Evolutionary conservation across 352 stramenopile species (phyloP).

Genomic region (Phytophthora cajani): DNA sequence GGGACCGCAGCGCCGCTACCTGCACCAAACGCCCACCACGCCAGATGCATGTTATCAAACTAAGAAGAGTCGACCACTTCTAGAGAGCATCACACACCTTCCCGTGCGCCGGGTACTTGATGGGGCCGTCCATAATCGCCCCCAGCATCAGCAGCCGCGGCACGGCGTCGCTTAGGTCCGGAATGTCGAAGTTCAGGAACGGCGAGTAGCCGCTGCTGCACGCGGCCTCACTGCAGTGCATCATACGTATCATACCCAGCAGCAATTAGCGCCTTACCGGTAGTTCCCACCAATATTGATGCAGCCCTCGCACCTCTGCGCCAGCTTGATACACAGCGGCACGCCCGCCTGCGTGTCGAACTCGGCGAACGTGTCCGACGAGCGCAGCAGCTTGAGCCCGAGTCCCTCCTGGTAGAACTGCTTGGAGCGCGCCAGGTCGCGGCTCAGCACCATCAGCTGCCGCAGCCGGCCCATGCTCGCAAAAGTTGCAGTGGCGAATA

Average conservation of each 20-base stretch:
- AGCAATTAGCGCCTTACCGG: not conserved
- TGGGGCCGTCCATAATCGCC: constrained; percentile 90
- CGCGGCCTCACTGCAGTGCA: constrained; percentile 65
- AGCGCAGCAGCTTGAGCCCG: constrained; percentile 71
- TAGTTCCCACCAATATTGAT: not conserved
- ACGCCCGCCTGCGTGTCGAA: constrained; percentile 72
- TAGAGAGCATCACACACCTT: constrained; percentile 48
- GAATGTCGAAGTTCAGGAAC: constrained; percentile 93
- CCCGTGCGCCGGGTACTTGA: constrained; percentile 93
- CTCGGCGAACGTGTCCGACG: constrained; percentile 86
- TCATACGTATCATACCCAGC: not conserved
- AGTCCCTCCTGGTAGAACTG: constrained; percentile 88
- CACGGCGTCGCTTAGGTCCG: constrained; percentile 88
- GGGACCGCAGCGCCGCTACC: constrained; percentile 87
- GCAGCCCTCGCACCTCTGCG: constrained; percentile 58
- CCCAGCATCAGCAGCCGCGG: constrained; percentile 87
- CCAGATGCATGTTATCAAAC: constrained; percentile 4
- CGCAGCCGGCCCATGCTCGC: constrained; percentile 63
- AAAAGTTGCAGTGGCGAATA: constrained; percentile 1
- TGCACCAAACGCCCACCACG: constrained; percentile 24
- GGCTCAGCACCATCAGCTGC: constrained; percentile 86
- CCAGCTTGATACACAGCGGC: constrained; percentile 82
- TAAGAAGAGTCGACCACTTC: not conserved
- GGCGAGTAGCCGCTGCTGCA: constrained; percentile 89
- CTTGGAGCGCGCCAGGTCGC: constrained; percentile 79